phyloP scores from a whole-genome alignment of 2,329 filamentous ascomycete genomes.

The Pseudodiploospora longispora region DNA sequence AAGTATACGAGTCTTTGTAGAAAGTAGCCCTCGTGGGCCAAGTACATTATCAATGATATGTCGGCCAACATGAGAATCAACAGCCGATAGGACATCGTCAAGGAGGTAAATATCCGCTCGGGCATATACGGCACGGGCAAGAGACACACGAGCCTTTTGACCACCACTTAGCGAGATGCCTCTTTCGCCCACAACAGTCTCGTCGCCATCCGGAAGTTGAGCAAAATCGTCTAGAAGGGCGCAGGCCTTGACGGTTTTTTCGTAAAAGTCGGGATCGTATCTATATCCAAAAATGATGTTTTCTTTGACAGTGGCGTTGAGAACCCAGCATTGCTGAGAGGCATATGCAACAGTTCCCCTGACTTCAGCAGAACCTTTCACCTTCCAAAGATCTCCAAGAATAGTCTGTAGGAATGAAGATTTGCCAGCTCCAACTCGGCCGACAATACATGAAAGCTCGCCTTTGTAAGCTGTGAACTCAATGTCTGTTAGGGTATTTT shows the following conservation, averaged over 20 bases:
- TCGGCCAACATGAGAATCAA: conserved; percentile 94
- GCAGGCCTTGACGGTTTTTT: conserved; percentile 85
- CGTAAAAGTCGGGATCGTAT: conserved; percentile 90
- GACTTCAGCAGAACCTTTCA: conserved; percentile 72
- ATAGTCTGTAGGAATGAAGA: conserved; percentile 85
- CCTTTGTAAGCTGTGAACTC: conserved; percentile 86
- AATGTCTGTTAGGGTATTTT: conserved; percentile 69
- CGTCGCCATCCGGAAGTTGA: conserved; percentile 88
- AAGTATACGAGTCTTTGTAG: conserved; percentile 80
- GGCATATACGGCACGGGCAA: conserved; percentile 92
- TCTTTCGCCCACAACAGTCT: conserved; percentile 92
- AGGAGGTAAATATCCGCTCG: conserved; percentile 93
- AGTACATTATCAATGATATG: conserved; percentile 94
- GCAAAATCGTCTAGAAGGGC: conserved; percentile 85
- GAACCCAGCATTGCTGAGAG: conserved; percentile 88
- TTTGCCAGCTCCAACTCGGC: conserved; percentile 90
- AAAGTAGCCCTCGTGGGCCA: conserved; percentile 72
- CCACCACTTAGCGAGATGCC: conserved; percentile 94
- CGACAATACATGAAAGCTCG: conserved; percentile 86
- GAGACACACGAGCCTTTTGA: conserved; percentile 86
- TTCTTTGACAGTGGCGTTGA: conserved; percentile 95
- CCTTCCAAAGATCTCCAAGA: conserved; percentile 87
- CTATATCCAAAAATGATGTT: conserved; percentile 96
- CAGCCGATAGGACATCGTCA: conserved; percentile 89
- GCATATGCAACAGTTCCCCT: conserved; percentile 84